Evolutionary conservation across 2,329 filamentous ascomycete genomes (phyloP), one percentile per base, ranked within the genome.

Genomic region (Rugonectria rugulosa): DNA sequence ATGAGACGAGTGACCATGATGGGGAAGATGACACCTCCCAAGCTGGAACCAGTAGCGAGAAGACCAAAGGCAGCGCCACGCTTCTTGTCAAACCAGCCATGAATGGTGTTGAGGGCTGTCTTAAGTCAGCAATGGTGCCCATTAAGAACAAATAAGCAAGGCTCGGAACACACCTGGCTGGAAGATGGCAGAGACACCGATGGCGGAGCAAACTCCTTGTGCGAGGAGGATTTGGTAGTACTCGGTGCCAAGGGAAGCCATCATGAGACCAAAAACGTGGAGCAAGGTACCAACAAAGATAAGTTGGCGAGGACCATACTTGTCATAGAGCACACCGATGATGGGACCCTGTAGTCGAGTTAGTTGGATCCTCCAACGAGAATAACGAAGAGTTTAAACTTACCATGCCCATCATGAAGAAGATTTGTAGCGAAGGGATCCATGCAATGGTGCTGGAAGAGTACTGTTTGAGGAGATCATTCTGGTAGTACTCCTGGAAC

Each of bases 211-310:
- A 0, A 77, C 62, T 2, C 73, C 72, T 47, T 79, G 76, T 1
- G 74, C 67, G 0, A 79, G 59, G 5, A 78, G 62, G n/a, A 78
- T 71, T 34, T 78, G 76, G 38, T 73, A 77, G 57, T 77, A 78
- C 20, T 75, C 45, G 0, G 56, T 71, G 3, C 67, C 66, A 10
- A 88, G 68, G 5, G 78, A 81, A 0, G 82, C 78, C 84, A 88
- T 87, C 83, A 89, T 87, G 2, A 88, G 65, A 3, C 83, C 81
- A 47, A 88, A 81, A 9, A 88, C 79, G 50, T 87, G 82, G 19
- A 86, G 67, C 41, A 86, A 74, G 0, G 78, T 80, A 6, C 85
- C 85, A 14, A 71, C 64, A 0, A 83, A 37, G 1, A 88, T 67
- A 0, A 90, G 73, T 32, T 75, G 79, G n/a, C 81, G 79, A 0